Base-by-base conservation (phyloP, 805 yeast species). In the Grigorovia yakushimaensis region DNA sequence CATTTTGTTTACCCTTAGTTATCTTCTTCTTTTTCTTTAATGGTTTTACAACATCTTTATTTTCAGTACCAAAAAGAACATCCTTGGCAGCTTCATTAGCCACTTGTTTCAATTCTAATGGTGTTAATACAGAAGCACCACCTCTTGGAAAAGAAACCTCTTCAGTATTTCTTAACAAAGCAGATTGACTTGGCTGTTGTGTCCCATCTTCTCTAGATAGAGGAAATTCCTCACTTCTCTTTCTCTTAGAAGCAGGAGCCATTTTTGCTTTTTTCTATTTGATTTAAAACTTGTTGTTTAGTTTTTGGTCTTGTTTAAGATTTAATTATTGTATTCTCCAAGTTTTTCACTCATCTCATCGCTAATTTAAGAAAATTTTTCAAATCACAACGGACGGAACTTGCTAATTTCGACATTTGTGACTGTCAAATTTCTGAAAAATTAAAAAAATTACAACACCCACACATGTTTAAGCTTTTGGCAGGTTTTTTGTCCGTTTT, bases 81-180 rank as follows among this genome's bases (percentile, higher is more conserved):
- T 93, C 98, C 52, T 77, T 78, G 20, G 89, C 81, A 43, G 91
- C 99, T 66, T 91, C 95, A 62, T 88, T 88, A 39, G 95, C 82
- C 45, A 91, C 91, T 61, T 88, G 93, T 64, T 88, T 88, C 54
- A 88, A 80, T 67, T 93, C 99, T 54, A 93, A 70, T 6, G 98
- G 88, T 3, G 95, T 78, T 59, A 93, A 74, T 22, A 80, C 86
- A 23, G 91, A 77, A 11, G 83, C 79, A 44, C 98, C 98, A 57
- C 98, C 98, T 79, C 99, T 84, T 44, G 98, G 98, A 62, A 93
- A 93, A 17, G 76, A 62, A 21, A 64, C 65, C 39, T 67, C 71
- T 27, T 69, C 73, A 39, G 64, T 57, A 33, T 55, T 55, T 43
- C 66, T 63, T 33, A 67, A 57, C 20, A 73, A 51, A 20, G 72